Percentiles rank a stretch among this genome's conserved stretches.
phyloP scores from a whole-genome alignment of 148 eudicot species.

The Vaccinium corymbosum region DNA sequence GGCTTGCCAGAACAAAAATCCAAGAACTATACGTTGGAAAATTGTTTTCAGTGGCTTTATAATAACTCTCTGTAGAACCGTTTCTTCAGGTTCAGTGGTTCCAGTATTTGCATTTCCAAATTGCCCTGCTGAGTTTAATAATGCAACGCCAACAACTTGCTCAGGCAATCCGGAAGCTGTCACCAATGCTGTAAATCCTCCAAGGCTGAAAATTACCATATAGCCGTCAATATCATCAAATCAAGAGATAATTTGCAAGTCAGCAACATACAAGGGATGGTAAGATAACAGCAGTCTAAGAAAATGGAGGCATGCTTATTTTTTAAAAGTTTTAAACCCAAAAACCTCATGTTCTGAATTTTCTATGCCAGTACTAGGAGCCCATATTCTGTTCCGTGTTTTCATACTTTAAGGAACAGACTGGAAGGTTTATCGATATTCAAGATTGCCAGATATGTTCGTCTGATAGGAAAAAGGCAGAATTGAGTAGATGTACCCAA shows the following conservation, averaged over 20 bases:
- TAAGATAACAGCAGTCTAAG: not conserved
- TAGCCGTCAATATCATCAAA: not conserved
- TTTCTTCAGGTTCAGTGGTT: conserved; percentile 47
- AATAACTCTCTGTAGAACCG: conserved; percentile 47
- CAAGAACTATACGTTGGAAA: conserved; percentile 82
- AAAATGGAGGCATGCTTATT: not conserved
- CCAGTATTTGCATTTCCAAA: conserved; percentile 59
- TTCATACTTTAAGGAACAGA: not conserved
- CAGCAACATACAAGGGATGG: not conserved
- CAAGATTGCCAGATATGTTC: not conserved
- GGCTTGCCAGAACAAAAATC: conserved; percentile 87
- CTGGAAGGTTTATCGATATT: not conserved
- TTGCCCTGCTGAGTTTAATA: conserved; percentile 88
- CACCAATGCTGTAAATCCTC: conserved; percentile 92
- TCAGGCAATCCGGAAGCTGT: conserved; percentile 79
- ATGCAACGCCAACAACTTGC: conserved; percentile 69
- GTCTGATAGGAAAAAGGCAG: not conserved
- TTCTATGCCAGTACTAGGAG: not conserved
- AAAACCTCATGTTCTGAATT: not conserved
- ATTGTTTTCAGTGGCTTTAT: conserved; percentile 71
- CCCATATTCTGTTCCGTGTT: not conserved
- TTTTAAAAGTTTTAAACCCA: not conserved
- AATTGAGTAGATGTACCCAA: not conserved
- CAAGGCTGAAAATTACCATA: conserved; percentile 56
- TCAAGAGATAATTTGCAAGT: not conserved